Evolutionary conservation across 305 asterid genomes (phyloP).

Genomic region (Fraxinus floribunda): DNA sequence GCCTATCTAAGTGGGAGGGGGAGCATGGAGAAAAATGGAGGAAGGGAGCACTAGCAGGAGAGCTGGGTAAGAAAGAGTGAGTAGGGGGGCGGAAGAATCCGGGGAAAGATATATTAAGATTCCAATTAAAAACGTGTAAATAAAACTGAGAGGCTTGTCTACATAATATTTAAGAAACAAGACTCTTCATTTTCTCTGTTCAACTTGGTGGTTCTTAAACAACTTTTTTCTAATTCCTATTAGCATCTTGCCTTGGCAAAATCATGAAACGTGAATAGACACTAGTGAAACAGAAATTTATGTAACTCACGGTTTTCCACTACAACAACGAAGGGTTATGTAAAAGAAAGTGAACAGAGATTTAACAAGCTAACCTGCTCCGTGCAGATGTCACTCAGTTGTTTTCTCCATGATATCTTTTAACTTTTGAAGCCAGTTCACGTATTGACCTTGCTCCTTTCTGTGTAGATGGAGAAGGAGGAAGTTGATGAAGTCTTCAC

Average conservation of each 20-base stretch:
- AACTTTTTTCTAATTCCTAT: neutral
- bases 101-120: no score
- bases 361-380: conserved; percentile 7
- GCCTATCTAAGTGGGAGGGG: no score
- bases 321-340: neutral
- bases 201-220: neutral
- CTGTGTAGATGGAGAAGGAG: conserved; percentile 65
- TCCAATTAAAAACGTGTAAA: no score
- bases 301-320: neutral
- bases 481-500: conserved; percentile 51
- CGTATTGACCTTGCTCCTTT: conserved; percentile 75
- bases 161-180: neutral
- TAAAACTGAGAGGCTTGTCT: neutral
- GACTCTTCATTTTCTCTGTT: neutral
- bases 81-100: no score
- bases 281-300: neutral
- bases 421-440: conserved; percentile 72
- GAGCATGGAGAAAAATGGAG: no score
- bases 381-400: conserved; percentile 21
- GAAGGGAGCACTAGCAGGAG: no score
- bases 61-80: no score
- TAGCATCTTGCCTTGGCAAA: neutral
- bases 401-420: conserved; percentile 37
- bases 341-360: conserved; percentile 1
- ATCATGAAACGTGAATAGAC: neutral